Percentiles rank a stretch among this genome's conserved stretches.
phyloP scores from a whole-genome alignment of 106 monocot species.

The Phalaenopsis aphrodite region DNA sequence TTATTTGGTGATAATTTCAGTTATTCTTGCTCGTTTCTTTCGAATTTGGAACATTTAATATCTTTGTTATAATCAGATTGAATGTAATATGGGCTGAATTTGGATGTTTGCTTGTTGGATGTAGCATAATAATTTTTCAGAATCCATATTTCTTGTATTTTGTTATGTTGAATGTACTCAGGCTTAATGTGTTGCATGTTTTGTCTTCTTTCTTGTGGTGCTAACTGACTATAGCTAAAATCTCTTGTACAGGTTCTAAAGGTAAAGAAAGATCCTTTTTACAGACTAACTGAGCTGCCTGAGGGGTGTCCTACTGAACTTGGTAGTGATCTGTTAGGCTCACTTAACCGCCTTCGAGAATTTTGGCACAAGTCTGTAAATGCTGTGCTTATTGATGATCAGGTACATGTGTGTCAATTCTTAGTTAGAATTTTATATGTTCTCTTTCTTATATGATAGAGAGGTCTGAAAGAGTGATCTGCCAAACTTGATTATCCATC shows the following conservation, averaged over 20 bases:
- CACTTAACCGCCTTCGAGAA: conserved; percentile 57
- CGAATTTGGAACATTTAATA: background rate
- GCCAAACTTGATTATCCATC: background rate
- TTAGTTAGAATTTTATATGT: background rate
- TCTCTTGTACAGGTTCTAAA: conserved; percentile 25
- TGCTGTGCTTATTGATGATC: conserved; percentile 62
- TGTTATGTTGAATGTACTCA: background rate
- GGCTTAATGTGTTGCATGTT: background rate
- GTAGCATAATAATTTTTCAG: background rate
- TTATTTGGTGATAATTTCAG: background rate
- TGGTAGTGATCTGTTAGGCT: conserved; percentile 41
- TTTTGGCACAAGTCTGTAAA: conserved; percentile 63
- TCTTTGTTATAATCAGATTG: background rate
- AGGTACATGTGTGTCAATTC: conserved; percentile 25
- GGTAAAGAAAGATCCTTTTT: conserved; percentile 26
- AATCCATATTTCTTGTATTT: background rate
- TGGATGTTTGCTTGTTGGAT: background rate
- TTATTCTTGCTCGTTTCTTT: background rate
- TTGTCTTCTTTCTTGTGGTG: background rate
- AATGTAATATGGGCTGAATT: background rate
- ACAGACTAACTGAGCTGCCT: conserved; percentile 43
- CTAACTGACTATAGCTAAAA: background rate
- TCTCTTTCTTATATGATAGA: background rate
- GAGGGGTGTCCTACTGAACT: conserved; percentile 34
- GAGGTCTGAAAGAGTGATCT: background rate